Evolutionary conservation across 768 basidiomycete species (phyloP).

Genomic region (Strobilomyces dryophilus): DNA sequence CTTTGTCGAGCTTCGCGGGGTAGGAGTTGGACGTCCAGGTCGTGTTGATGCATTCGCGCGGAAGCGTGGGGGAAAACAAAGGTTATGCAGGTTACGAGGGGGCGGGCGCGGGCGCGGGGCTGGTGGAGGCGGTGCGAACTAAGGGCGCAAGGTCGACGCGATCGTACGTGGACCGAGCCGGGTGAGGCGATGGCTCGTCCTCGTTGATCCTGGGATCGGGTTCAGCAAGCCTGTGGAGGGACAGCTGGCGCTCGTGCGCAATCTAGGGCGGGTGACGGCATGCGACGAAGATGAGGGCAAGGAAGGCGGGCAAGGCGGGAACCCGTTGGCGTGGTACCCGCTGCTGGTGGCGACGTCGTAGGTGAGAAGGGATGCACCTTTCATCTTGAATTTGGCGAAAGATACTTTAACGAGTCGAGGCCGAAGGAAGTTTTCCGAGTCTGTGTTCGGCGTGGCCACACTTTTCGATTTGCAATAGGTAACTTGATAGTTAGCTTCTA

Average conservation of each 20-base stretch:
- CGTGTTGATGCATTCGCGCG: conserved; percentile 92
- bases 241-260: conserved; percentile 65
- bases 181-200: conserved; percentile 80
- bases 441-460: too few relatives aligned
- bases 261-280: conserved; percentile 43
- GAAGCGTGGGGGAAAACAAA: conserved; percentile 75
- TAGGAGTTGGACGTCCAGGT: conserved; percentile 71
- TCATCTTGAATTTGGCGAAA: too few relatives aligned
- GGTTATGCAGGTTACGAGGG: conserved; percentile 37
- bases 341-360: conserved; percentile 54
- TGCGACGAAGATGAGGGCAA: conserved; percentile 16
- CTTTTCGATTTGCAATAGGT: too few relatives aligned
- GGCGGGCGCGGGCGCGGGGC: too few relatives aligned
- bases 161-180: conserved; percentile 68
- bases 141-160: conserved; percentile 54
- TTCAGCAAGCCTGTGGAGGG: conserved; percentile 84
- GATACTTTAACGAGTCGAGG: too few relatives aligned
- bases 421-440: too few relatives aligned
- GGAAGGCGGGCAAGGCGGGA: conserved; percentile 25
- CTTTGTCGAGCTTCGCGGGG: conserved; percentile 52
- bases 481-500: too few relatives aligned
- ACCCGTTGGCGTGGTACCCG: conserved; percentile 56
- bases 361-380: too few relatives aligned
- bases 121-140: too few relatives aligned
- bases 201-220: conserved; percentile 90